A percentile compares a stretch with the other conserved stretches of the same genome.
Evolutionary conservation across 2,329 filamentous ascomycete genomes (phyloP).

Genomic region (Pseudogymnoascus verrucosus): DNA sequence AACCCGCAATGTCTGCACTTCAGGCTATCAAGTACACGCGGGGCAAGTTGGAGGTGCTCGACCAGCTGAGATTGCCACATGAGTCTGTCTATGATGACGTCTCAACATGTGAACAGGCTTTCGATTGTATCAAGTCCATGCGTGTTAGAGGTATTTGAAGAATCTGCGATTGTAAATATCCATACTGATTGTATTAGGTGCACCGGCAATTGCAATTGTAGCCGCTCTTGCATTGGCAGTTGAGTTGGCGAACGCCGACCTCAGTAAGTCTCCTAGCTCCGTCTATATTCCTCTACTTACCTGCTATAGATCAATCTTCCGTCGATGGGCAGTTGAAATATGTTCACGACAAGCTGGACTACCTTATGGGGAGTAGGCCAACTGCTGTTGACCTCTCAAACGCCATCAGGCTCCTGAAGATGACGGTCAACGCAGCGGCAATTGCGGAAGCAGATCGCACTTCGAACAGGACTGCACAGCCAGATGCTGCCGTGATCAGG

Average conservation of each 20-base stretch:
- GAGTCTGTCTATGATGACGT: constrained; percentile 71
- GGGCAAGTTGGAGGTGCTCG: constrained; percentile 67
- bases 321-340: constrained; percentile 56
- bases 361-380: constrained; percentile 79
- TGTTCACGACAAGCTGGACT: constrained; percentile 71
- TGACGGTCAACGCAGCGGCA: constrained; percentile 45
- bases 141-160: constrained; percentile 48
- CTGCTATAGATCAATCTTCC: constrained; percentile 6
- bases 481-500: constrained; percentile 48
- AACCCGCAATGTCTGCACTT: constrained; percentile 37
- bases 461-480: constrained; percentile 21
- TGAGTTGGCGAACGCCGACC: constrained; percentile 57
- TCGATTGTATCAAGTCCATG: constrained; percentile 78
- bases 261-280: constrained; percentile 29
- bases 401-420: constrained; percentile 73
- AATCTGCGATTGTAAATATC: not conserved
- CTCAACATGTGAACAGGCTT: constrained; percentile 63
- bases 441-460: constrained; percentile 27
- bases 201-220: constrained; percentile 97
- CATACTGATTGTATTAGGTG: constrained; percentile 41
- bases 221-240: constrained; percentile 82
- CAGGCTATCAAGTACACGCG: constrained; percentile 71
- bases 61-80: constrained; percentile 77
- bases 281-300: not conserved
- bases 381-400: constrained; percentile 94